These are phyloP conservation scores for Alopecurus myosuroides DNA, from an alignment of 176 grass and related monocot genomes.

Conservation along the genomic window DNA sequence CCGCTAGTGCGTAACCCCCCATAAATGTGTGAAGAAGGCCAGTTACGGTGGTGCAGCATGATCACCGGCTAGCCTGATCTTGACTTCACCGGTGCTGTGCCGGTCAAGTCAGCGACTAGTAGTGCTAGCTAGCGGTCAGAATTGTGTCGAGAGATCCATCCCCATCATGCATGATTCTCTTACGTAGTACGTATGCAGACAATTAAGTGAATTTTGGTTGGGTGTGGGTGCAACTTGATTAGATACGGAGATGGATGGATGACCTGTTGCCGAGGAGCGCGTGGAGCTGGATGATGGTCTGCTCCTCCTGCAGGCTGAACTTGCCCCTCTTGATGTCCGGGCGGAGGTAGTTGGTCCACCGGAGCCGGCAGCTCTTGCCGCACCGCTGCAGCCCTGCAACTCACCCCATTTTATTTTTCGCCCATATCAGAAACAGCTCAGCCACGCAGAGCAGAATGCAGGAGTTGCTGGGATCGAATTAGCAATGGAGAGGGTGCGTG, in stretches of 20 bases:
- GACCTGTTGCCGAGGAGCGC: conserved; percentile 59
- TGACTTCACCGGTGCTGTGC: background rate
- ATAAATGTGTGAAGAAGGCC: conserved; percentile 41
- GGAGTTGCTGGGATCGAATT: background rate
- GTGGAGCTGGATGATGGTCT: conserved; percentile 71
- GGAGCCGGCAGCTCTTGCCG: conserved; percentile 93
- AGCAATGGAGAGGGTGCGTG: background rate
- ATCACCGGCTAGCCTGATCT: background rate
- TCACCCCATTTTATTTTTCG: background rate
- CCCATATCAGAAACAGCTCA: background rate
- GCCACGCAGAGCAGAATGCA: background rate
- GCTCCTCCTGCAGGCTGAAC: conserved; percentile 74
- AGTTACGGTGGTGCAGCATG: conserved; percentile 14
- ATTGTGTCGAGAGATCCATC: background rate
- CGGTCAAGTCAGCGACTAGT: background rate
- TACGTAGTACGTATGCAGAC: background rate
- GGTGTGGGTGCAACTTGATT: background rate
- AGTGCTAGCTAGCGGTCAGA: conserved; percentile 25
- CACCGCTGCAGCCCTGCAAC: conserved; percentile 70
- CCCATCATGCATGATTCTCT: background rate
- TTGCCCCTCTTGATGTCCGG: conserved; percentile 90
- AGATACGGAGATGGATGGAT: background rate
- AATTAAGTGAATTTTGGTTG: background rate
- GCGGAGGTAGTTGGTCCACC: conserved; percentile 94
- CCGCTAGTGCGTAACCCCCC: background rate